Conservation (phyloP, 805 yeast genomes). For the Metahyphopichia silvanorum region DNA sequence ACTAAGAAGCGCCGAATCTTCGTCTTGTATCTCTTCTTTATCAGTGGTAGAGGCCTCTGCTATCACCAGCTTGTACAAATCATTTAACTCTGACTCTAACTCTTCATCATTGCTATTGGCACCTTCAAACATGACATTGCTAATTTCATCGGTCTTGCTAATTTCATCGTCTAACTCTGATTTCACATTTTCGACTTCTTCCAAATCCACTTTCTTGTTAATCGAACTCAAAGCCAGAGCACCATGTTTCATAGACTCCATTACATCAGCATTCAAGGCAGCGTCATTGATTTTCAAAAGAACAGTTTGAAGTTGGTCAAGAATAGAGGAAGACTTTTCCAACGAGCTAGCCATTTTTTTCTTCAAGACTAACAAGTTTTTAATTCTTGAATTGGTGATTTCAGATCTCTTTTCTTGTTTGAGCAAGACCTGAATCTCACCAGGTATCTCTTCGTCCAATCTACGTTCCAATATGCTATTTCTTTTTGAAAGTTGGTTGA, state of each 20-base stretch:
- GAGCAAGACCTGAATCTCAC: constrained; percentile 11
- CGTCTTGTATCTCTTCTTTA: constrained; percentile 2
- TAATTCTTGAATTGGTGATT: constrained; percentile 13
- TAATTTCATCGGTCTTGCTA: constrained; percentile 21
- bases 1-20: constrained; percentile 10
- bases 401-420: constrained; percentile 9
- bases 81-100: constrained; percentile 27
- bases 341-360: constrained; percentile 13
- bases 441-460: constrained; percentile 12
- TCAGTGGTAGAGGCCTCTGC: constrained; percentile 7
- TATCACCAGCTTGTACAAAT: constrained; percentile 9
- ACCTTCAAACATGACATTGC: constrained; percentile 16
- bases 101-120: constrained; percentile 16
- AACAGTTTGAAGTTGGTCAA: constrained; percentile 19
- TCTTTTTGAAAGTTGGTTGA: constrained; percentile 16
- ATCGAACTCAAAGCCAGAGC: constrained; percentile 21
- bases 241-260: constrained; percentile 23
- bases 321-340: constrained; percentile 12
- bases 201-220: constrained; percentile 23
- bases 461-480: constrained; percentile 15
- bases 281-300: constrained; percentile 36
- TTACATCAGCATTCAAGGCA: constrained; percentile 20
- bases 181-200: constrained; percentile 23
- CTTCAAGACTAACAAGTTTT: constrained; percentile 13
- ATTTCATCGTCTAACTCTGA: constrained; percentile 29